Evolutionary conservation across 2,329 filamentous ascomycete genomes (phyloP), one percentile per base, ranked within the genome.

Genomic region (Fusarium sororula): DNA sequence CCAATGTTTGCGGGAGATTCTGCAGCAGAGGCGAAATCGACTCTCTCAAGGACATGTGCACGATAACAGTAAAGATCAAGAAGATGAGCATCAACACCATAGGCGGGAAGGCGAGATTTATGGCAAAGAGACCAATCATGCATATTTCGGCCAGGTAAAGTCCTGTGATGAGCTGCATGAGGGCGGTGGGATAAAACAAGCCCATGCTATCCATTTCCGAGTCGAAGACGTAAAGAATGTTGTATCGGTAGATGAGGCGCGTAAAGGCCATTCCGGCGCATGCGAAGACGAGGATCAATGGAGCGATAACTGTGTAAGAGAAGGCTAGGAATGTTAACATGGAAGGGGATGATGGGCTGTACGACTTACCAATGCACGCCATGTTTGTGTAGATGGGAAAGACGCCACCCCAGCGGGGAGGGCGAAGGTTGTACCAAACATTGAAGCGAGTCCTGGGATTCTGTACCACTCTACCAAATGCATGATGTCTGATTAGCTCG

Each of bases 161-260:
- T 28, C 96, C 95, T 2, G 92, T 91, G 35, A 96, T 90, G 54
- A 97, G 90, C 66, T 98, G 95, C 81, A 97, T 92, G 58, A 98
- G 86, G 3, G 94, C 95, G n/a, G 92, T 92, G 2, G 94, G 92
- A 80, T 98, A 98, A 76, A 94, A 91, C 20, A 96, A 89, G 22
- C 96, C 95, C 79, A 97, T 94, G 42, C 94, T 97, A 80, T 98
- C 95, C 78, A 97, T 91, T 67, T 90, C 85, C 14, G 93, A 90
- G 80, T 97, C 93, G 57, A 91, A 92, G 41, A 98, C 94, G 81
- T 94, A 98, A 56, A 98, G 88, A 63, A 98, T 84, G 80, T 98
- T 97, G 87, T 98, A 98, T 24, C 93, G 90, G 87, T 94, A 98
- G 54, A 95, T 93, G 59, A 96, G 85, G 81, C 97, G 97, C 83